These are phyloP conservation scores for Fusarium sp. DNA, from an alignment of 2,329 filamentous ascomycete genomes.

Conservation along the genomic window DNA sequence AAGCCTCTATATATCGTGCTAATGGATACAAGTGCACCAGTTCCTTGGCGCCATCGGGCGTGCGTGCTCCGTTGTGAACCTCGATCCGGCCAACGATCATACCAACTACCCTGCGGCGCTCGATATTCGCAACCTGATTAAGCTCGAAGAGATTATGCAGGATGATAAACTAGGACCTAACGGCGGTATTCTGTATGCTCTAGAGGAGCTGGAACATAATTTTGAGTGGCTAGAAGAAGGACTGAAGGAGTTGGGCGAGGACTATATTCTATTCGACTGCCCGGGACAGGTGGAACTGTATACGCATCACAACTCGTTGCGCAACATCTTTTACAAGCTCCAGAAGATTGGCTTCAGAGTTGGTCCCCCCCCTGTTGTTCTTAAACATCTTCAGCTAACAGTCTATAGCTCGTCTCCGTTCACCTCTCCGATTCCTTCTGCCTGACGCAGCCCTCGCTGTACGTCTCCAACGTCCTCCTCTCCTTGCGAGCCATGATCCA, in stretches of 20 bases:
- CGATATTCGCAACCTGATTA: conserved; percentile 89
- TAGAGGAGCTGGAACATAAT: conserved; percentile 95
- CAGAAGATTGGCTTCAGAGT: conserved; percentile 95
- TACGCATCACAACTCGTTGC: conserved; percentile 91
- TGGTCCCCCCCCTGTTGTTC: conserved; percentile 49
- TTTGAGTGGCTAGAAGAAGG: conserved; percentile 90
- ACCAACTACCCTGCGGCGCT: conserved; percentile 90
- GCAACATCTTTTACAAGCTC: conserved; percentile 90
- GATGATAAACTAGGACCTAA: conserved; percentile 93
- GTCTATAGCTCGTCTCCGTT: conserved; percentile 83
- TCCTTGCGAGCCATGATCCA: conserved; percentile 97
- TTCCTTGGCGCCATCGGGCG: conserved; percentile 96
- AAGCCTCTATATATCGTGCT: not conserved
- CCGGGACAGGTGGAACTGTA: conserved; percentile 98
- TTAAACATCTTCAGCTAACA: conserved; percentile 25
- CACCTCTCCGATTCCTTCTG: conserved; percentile 96
- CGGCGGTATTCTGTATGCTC: conserved; percentile 89
- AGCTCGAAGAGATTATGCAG: conserved; percentile 94
- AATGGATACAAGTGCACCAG: conserved; percentile 78
- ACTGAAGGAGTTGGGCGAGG: conserved; percentile 83
- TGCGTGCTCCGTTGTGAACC: conserved; percentile 94
- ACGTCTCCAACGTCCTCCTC: conserved; percentile 92
- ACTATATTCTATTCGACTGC: conserved; percentile 96
- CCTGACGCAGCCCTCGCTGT: conserved; percentile 91
- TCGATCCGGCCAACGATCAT: conserved; percentile 96